Conservation (phyloP, 441 rosid genomes). For the Arabidopsis lyrata region DNA sequence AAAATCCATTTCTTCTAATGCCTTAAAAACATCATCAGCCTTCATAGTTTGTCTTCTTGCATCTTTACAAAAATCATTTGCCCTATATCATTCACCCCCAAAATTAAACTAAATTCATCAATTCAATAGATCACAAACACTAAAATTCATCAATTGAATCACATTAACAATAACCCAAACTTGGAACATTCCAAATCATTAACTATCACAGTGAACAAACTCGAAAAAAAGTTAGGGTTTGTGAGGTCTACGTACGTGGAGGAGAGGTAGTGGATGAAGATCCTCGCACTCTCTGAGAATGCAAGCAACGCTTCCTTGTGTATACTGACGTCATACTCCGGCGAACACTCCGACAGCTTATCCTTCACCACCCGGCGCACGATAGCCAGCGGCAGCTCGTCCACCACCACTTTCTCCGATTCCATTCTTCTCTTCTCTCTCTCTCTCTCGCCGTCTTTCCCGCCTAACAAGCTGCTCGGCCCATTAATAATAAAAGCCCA, state of each 20-base stretch:
- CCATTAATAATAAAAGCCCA: neutral
- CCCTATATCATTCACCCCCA: constrained; percentile 58
- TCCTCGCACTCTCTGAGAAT: constrained; percentile 87
- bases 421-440: constrained; percentile 33
- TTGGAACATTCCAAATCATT: neutral
- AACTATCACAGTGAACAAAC: neutral
- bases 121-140: neutral
- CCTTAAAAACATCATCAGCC: constrained; percentile 81
- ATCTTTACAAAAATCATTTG: constrained; percentile 91
- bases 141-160: neutral
- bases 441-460: constrained; percentile 30
- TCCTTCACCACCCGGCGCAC: constrained; percentile 93
- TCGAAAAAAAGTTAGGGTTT: constrained; percentile 22
- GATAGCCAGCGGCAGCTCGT: constrained; percentile 85
- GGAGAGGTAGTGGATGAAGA: constrained; percentile 95
- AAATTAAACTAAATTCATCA: neutral
- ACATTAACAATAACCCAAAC: neutral
- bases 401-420: constrained; percentile 69
- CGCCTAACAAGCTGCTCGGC: constrained; percentile 1
- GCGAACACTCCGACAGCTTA: constrained; percentile 76
- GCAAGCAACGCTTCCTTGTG: constrained; percentile 87
- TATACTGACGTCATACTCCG: constrained; percentile 65
- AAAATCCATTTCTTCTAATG: constrained; percentile 88
- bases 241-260: constrained; percentile 77
- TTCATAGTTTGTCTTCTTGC: constrained; percentile 91